Percentiles rank a stretch among this genome's conserved stretches.
phyloP scores from a whole-genome alignment of 805 yeast genomes.

The Cyberlindnera lachancei region DNA sequence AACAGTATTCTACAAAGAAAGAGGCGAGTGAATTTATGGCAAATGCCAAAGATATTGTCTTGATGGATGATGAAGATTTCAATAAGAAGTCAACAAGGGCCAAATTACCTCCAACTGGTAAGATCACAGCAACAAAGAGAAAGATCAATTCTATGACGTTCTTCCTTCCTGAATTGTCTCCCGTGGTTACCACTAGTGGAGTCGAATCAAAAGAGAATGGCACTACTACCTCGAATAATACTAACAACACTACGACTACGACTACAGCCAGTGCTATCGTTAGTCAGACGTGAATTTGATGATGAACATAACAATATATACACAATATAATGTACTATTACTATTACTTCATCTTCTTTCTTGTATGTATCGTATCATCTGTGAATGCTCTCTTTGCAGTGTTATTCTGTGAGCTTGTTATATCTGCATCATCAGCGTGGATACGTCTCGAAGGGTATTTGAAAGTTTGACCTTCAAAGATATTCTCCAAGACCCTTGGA shows the following conservation, averaged over 20 bases:
- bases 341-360: slow-evolving; percentile 22
- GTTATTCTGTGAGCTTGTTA: slow-evolving; percentile 31
- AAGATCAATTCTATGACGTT: slow-evolving; percentile 47
- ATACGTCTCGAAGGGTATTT: slow-evolving; percentile 84
- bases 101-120: slow-evolving; percentile 87
- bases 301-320: too few relatives aligned
- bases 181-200: too few relatives aligned
- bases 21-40: slow-evolving; percentile 24
- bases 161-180: slow-evolving; percentile 43
- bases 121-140: slow-evolving; percentile 64
- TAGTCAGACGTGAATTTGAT: too few relatives aligned
- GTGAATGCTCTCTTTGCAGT: slow-evolving; percentile 21
- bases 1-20: slow-evolving; percentile 24
- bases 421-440: slow-evolving; percentile 81
- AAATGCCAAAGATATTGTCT: slow-evolving; percentile 32
- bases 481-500: slow-evolving; percentile 64
- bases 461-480: slow-evolving; percentile 67
- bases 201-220: too few relatives aligned
- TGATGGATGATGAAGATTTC: slow-evolving; percentile 78
- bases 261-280: too few relatives aligned
- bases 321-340: too few relatives aligned
- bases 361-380: slow-evolving; percentile 16
- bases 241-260: too few relatives aligned
- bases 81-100: slow-evolving; percentile 71
- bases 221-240: too few relatives aligned